These are phyloP conservation scores for Clarireedia homoeocarpa DNA, from an alignment of 2,329 filamentous ascomycete species.

Conservation along the genomic window DNA sequence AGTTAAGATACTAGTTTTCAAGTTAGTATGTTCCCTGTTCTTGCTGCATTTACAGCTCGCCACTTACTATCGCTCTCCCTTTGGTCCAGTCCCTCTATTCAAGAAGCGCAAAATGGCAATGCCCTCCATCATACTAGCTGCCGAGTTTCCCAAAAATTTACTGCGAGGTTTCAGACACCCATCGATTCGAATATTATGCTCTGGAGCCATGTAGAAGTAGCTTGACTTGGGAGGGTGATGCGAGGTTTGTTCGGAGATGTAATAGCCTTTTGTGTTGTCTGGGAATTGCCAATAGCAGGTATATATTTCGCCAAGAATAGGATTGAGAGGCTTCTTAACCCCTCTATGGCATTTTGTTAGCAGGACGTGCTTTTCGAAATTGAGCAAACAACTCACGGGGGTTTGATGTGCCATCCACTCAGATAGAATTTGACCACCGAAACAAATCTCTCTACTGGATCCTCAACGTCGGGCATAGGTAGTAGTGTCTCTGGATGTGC, in stretches of 20 bases:
- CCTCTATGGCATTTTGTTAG: conserved; percentile 47
- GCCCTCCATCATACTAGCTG: conserved; percentile 96
- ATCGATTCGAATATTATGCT: conserved; percentile 90
- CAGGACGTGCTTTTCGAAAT: not conserved
- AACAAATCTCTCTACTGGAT: conserved; percentile 83
- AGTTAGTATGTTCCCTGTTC: not conserved
- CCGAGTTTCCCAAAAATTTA: conserved; percentile 93
- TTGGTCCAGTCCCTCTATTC: conserved; percentile 62
- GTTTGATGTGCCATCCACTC: conserved; percentile 97
- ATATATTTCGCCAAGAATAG: conserved; percentile 89
- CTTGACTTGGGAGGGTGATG: conserved; percentile 98
- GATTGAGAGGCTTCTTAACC: conserved; percentile 97
- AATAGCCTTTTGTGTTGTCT: conserved; percentile 80
- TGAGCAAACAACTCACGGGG: conserved; percentile 55
- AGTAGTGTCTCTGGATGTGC: conserved; percentile 95
- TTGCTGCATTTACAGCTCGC: not conserved
- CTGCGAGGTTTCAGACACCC: conserved; percentile 91
- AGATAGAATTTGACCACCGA: conserved; percentile 97
- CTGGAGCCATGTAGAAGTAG: conserved; percentile 97
- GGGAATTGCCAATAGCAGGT: conserved; percentile 93
- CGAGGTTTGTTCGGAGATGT: conserved; percentile 95
- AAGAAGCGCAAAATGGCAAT: conserved; percentile 78
- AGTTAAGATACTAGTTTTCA: conserved; percentile 56
- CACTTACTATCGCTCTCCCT: conserved; percentile 65
- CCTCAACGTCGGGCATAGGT: conserved; percentile 77